Evolutionary conservation across 345 rosid species (phyloP).

Genomic region (Murraya paniculata): DNA sequence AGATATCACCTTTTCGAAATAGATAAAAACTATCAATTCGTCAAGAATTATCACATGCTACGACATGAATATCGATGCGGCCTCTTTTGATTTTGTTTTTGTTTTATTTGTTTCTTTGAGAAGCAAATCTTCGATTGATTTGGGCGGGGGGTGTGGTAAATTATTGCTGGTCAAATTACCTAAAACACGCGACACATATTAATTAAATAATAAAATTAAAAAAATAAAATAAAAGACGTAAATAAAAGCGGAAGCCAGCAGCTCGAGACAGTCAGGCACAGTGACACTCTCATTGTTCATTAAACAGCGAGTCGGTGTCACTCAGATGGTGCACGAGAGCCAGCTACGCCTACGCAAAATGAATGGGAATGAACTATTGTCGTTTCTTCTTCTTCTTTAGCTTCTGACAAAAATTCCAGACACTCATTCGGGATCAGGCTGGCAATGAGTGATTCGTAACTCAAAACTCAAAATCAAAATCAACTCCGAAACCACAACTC

Average conservation of each 20-base stretch:
- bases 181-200: too few species aligned
- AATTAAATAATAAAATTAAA: too few species aligned
- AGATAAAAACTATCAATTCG: background rate
- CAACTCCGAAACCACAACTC: background rate
- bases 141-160: too few species aligned
- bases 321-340: background rate
- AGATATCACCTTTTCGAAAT: too few species aligned
- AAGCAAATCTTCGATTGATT: too few species aligned
- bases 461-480: background rate
- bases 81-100: too few species aligned
- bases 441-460: constrained; percentile 12
- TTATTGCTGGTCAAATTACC: too few species aligned
- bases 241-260: too few species aligned
- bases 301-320: background rate
- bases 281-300: background rate
- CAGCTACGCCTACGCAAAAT: background rate
- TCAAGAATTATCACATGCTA: background rate
- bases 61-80: too few species aligned
- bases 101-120: too few species aligned
- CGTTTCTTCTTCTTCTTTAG: background rate
- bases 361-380: background rate
- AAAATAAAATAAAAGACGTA: too few species aligned
- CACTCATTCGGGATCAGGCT: background rate
- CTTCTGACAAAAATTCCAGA: background rate
- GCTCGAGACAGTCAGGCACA: background rate